phyloP scores from a whole-genome alignment of 305 asterid genomes.

The Striga hermonthica region DNA sequence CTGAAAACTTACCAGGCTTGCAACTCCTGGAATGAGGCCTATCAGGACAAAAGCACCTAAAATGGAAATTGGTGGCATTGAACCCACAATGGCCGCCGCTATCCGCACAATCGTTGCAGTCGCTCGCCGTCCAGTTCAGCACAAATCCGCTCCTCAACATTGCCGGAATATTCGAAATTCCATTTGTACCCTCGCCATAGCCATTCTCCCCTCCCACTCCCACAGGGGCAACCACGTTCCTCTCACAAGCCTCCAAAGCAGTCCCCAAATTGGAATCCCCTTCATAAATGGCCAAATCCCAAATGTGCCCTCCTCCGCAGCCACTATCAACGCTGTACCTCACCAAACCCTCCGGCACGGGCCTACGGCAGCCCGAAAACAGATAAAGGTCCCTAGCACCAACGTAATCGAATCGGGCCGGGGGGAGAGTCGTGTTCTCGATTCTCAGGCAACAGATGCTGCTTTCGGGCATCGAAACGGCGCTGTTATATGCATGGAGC shows the following conservation, averaged over 20 bases:
- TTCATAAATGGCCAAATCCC: slow-evolving; percentile 36
- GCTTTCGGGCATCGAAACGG: background rate
- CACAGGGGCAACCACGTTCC: slow-evolving; percentile 41
- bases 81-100: slow-evolving; percentile 65
- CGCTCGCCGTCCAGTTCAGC: slow-evolving; percentile 48
- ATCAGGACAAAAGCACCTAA: slow-evolving; percentile 55
- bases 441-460: slow-evolving; percentile 27
- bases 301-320: background rate
- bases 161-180: slow-evolving; percentile 22
- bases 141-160: slow-evolving; percentile 46
- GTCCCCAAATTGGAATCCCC: slow-evolving; percentile 18
- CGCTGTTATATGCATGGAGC: slow-evolving; percentile 28
- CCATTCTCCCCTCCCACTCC: too few species aligned
- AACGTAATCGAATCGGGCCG: slow-evolving; percentile 1
- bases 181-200: slow-evolving; percentile 30
- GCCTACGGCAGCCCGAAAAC: slow-evolving; percentile 39
- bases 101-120: slow-evolving; percentile 37
- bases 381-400: slow-evolving; percentile 30
- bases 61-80: slow-evolving; percentile 23
- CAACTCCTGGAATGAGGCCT: slow-evolving; percentile 51
- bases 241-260: slow-evolving; percentile 35
- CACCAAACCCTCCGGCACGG: slow-evolving; percentile 2
- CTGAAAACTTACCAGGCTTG: slow-evolving; percentile 40
- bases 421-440: slow-evolving; percentile 33
- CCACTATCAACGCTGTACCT: slow-evolving; percentile 32